Evolutionary conservation across 148 eudicot species (phyloP).

Genomic region (Polygonum maritimum): DNA sequence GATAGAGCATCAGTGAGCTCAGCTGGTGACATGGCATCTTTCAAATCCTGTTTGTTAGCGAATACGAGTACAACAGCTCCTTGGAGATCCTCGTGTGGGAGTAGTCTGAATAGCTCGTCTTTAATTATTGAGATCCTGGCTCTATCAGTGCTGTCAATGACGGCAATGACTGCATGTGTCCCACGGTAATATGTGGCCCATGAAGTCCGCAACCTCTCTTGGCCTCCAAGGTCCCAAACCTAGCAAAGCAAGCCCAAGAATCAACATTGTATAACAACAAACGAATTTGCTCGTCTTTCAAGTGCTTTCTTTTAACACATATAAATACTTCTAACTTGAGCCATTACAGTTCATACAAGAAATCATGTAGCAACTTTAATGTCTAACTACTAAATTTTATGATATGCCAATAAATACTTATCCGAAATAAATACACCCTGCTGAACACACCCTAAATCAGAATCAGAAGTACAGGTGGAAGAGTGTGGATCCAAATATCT

Average conservation of each 20-base stretch:
- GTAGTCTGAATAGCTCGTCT: constrained; percentile 77
- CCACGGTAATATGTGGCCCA: constrained; percentile 99
- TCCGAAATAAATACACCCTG: too few species aligned
- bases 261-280: neutral
- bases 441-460: neutral
- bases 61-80: constrained; percentile 65
- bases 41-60: constrained; percentile 86
- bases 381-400: too few species aligned
- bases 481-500: neutral
- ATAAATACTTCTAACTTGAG: too few species aligned
- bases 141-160: constrained; percentile 90
- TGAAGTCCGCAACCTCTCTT: constrained; percentile 87
- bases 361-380: too few species aligned
- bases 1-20: constrained; percentile 93
- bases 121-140: constrained; percentile 78
- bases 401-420: too few species aligned
- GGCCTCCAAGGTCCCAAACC: constrained; percentile 99
- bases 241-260: constrained; percentile 15
- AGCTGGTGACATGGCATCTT: constrained; percentile 91
- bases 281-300: neutral
- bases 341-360: too few species aligned
- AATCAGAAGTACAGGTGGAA: neutral
- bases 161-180: constrained; percentile 86
- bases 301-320: too few species aligned
- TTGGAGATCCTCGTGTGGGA: constrained; percentile 82